Percentiles rank a stretch among this genome's conserved stretches.
Evolutionary conservation across 1,139 yeast species (phyloP).

Genomic region (Blastobotrys persicus): DNA sequence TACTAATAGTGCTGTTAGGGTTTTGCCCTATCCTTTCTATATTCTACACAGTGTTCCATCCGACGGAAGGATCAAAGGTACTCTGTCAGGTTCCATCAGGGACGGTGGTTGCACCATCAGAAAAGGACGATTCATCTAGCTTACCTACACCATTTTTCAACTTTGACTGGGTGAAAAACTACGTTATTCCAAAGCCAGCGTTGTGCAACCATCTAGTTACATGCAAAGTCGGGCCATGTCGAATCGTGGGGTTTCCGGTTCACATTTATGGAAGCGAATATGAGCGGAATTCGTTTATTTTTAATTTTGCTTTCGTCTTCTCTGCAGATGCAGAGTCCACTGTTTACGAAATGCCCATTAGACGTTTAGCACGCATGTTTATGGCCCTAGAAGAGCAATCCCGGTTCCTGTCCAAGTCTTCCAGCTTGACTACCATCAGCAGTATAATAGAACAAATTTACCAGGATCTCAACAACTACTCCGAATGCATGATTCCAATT

Average conservation of each 20-base stretch:
- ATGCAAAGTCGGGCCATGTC: slow-evolving; percentile 64
- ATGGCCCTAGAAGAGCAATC: slow-evolving; percentile 88
- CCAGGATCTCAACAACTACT: slow-evolving; percentile 90
- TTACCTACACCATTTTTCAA: slow-evolving; percentile 51
- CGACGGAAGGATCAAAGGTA: slow-evolving; percentile 94
- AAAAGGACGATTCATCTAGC: slow-evolving; percentile 37
- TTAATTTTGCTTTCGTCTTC: slow-evolving; percentile 90
- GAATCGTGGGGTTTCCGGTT: slow-evolving; percentile 90
- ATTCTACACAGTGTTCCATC: slow-evolving; percentile 90
- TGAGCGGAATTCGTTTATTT: slow-evolving; percentile 86
- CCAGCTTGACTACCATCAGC: slow-evolving; percentile 55
- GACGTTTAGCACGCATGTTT: slow-evolving; percentile 84
- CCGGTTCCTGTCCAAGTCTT: slow-evolving; percentile 57
- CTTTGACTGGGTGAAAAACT: slow-evolving; percentile 84
- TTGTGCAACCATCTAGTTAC: slow-evolving; percentile 80
- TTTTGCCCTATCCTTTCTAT: slow-evolving; percentile 82
- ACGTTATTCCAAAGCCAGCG: slow-evolving; percentile 89
- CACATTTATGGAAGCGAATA: slow-evolving; percentile 71
- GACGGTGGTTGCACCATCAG: slow-evolving; percentile 42
- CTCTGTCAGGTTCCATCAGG: slow-evolving; percentile 85
- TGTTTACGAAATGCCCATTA: slow-evolving; percentile 82
- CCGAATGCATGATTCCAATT: slow-evolving; percentile 92
- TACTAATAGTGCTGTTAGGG: too few relatives aligned
- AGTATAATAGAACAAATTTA: slow-evolving; percentile 82
- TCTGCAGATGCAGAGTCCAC: slow-evolving; percentile 76